These are phyloP conservation scores for Xylariaceae sp. DNA, from an alignment of 2,329 filamentous ascomycete genomes.

Conservation along the genomic window DNA sequence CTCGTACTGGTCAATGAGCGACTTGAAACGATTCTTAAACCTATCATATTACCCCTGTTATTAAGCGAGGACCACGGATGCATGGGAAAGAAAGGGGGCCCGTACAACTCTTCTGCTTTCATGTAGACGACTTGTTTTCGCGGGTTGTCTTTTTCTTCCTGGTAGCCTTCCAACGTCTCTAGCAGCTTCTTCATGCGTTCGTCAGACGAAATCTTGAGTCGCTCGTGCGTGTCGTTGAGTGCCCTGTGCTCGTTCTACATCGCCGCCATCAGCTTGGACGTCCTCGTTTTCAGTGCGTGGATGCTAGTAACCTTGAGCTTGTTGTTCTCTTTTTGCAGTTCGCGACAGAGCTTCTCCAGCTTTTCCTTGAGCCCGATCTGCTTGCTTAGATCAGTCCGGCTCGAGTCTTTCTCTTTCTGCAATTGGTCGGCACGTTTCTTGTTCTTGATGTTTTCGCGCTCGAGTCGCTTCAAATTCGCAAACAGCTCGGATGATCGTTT, in stretches of 20 bases:
- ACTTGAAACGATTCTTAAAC: constrained; percentile 83
- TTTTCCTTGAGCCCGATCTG: constrained; percentile 91
- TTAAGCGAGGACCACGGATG: constrained; percentile 4
- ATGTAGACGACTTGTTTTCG: constrained; percentile 76
- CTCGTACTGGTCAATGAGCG: constrained; percentile 94
- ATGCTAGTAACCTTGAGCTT: constrained; percentile 73
- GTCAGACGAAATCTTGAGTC: constrained; percentile 77
- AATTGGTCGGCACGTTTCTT: constrained; percentile 92
- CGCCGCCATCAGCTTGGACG: constrained; percentile 19
- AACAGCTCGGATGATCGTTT: constrained; percentile 88
- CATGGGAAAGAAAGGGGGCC: constrained; percentile 15
- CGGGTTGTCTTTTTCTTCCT: constrained; percentile 79
- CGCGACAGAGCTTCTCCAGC: constrained; percentile 89
- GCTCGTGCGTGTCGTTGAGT: constrained; percentile 77
- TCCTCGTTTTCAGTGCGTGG: constrained; percentile 13
- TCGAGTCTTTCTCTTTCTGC: constrained; percentile 94
- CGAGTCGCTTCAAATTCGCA: constrained; percentile 90
- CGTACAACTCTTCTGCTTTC: constrained; percentile 84
- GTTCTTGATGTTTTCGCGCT: constrained; percentile 90
- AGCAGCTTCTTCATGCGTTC: constrained; percentile 76
- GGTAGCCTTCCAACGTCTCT: constrained; percentile 79
- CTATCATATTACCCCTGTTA: constrained; percentile 47
- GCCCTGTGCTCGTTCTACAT: constrained; percentile 84
- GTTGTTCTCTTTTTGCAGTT: constrained; percentile 95
- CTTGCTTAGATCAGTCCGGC: constrained; percentile 82